Evolutionary conservation across 2,329 filamentous ascomycete species (phyloP).

Genomic region (Monosporascus sp.): DNA sequence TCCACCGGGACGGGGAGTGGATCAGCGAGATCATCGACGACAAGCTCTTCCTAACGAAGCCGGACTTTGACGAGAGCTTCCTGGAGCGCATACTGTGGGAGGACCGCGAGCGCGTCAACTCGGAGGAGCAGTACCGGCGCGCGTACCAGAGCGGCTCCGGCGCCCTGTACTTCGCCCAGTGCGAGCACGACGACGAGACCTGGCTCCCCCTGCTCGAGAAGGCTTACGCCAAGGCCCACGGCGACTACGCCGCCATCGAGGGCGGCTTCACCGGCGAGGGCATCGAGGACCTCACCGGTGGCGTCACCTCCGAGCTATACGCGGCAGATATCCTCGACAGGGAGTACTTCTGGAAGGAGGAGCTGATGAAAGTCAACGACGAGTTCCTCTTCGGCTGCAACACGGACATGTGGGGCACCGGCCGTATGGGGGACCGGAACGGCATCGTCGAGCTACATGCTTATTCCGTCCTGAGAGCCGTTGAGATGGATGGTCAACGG

Average conservation of each 20-base stretch:
- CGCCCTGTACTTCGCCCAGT: slow-evolving; percentile 66
- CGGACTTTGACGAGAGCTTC: slow-evolving; percentile 56
- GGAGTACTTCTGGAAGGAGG: slow-evolving; percentile 72
- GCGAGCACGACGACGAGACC: slow-evolving; percentile 62
- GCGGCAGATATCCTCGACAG: slow-evolving; percentile 67
- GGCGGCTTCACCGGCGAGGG: slow-evolving; percentile 59
- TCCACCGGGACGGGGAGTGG: slow-evolving; percentile 75
- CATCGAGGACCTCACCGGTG: slow-evolving; percentile 57
- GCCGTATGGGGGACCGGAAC: slow-evolving; percentile 40
- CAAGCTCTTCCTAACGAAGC: slow-evolving; percentile 50
- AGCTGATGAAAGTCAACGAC: slow-evolving; percentile 71
- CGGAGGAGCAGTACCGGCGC: slow-evolving; percentile 54
- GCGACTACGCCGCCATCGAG: slow-evolving; percentile 66
- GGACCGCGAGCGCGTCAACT: slow-evolving; percentile 42
- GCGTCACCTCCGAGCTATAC: slow-evolving; percentile 61
- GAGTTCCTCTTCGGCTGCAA: slow-evolving; percentile 66
- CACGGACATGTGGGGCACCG: slow-evolving; percentile 42
- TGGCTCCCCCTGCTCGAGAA: slow-evolving; percentile 70
- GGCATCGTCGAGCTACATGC: slow-evolving; percentile 56
- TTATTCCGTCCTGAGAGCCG: slow-evolving; percentile 54
- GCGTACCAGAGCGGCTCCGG: slow-evolving; percentile 62
- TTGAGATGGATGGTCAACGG: slow-evolving; percentile 56
- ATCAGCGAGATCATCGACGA: slow-evolving; percentile 53
- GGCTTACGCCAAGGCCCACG: slow-evolving; percentile 69
- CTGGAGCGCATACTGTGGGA: slow-evolving; percentile 42